phyloP scores from a whole-genome alignment of 495 filamentous ascomycete genomes.

The Penicillium nucicola region DNA sequence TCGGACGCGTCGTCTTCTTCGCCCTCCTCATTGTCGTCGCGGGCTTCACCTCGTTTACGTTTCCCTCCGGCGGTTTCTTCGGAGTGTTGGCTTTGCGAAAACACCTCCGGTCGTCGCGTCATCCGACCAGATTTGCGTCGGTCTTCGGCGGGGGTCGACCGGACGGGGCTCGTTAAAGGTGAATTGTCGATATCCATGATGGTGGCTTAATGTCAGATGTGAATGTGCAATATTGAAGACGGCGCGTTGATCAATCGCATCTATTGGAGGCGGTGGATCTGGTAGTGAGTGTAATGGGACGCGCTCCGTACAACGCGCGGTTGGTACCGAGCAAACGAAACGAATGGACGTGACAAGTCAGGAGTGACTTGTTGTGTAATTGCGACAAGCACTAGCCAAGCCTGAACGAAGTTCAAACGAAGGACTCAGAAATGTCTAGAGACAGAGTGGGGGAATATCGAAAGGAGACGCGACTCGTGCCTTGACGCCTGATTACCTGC shows the following conservation, averaged over 20 bases:
- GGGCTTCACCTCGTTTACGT: conserved; percentile 49
- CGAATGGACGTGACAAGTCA: not conserved
- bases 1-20: conserved; percentile 55
- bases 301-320: conserved; percentile 28
- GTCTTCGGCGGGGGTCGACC: conserved; percentile 47
- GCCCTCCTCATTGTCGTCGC: conserved; percentile 38
- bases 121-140: conserved; percentile 80
- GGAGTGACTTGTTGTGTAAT: not conserved
- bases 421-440: not conserved
- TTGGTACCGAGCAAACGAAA: conserved; percentile 16
- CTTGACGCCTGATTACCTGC: conserved; percentile 5
- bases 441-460: conserved; percentile 1
- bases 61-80: conserved; percentile 42
- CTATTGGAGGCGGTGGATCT: not conserved
- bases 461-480: conserved; percentile 6
- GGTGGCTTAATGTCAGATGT: not conserved
- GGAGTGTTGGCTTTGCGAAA: conserved; percentile 44
- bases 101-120: conserved; percentile 68
- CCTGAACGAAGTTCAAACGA: not conserved
- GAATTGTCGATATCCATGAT: conserved; percentile 38
- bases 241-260: not conserved
- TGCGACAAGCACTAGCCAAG: not conserved
- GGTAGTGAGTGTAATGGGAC: conserved; percentile 11
- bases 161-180: conserved; percentile 21
- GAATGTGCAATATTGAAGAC: not conserved